Evolutionary conservation across 176 grass and related monocot genomes (phyloP).

Genomic region (Themeda triandra): DNA sequence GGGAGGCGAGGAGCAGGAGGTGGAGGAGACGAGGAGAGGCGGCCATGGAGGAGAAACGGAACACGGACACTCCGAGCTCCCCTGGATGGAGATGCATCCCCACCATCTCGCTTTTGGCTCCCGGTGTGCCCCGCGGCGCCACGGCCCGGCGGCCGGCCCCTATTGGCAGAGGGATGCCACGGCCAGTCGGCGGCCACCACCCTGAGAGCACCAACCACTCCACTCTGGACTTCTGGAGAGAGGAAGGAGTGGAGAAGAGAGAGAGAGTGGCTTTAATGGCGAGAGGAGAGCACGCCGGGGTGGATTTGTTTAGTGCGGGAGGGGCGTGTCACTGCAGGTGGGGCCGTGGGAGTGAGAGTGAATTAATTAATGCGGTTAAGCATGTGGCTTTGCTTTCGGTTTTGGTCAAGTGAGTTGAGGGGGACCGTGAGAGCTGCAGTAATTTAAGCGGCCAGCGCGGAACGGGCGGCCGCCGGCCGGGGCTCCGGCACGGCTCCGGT

Average conservation of each 20-base stretch:
- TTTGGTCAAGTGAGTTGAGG: background rate
- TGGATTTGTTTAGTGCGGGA: constrained; percentile 24
- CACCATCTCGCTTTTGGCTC: background rate
- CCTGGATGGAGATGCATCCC: background rate
- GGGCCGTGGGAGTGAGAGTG: background rate
- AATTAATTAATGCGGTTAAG: constrained; percentile 18
- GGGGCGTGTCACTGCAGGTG: background rate
- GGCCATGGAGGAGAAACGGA: constrained; percentile 22
- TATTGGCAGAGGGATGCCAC: background rate
- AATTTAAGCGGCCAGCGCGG: background rate
- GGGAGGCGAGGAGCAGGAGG: constrained; percentile 12
- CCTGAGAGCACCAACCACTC: constrained; percentile 17
- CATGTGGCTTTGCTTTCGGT: constrained; percentile 9
- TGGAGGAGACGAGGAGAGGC: background rate
- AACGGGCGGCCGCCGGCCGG: background rate
- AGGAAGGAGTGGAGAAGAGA: background rate
- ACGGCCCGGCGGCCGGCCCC: background rate
- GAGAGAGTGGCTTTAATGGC: background rate
- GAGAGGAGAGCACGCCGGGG: background rate
- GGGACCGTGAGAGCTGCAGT: background rate
- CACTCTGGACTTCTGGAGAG: background rate
- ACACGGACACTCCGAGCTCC: background rate
- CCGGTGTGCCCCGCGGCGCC: background rate
- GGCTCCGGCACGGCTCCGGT: background rate
- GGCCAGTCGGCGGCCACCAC: constrained; percentile 4